These are phyloP conservation scores for Coniochaeta hoffmannii DNA, from an alignment of 2,329 filamentous ascomycete species.

Conservation along the genomic window DNA sequence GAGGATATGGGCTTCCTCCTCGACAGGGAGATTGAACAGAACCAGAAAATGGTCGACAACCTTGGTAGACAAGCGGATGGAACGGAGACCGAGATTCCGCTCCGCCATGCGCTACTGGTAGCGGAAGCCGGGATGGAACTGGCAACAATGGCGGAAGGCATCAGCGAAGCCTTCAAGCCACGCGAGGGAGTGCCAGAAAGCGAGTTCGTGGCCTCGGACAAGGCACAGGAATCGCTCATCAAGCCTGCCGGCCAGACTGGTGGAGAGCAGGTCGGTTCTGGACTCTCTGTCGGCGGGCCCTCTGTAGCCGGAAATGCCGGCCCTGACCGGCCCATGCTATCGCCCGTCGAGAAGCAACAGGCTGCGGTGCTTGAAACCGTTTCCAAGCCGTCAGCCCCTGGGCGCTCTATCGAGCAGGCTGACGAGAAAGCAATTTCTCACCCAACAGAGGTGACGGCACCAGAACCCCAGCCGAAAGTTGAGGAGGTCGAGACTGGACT, in stretches of 20 bases:
- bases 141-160: constrained; percentile 17
- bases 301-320: background rate
- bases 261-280: background rate
- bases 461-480: constrained; percentile 25
- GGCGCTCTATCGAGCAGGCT: constrained; percentile 3
- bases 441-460: constrained; percentile 2
- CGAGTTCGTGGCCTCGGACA: background rate
- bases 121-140: constrained; percentile 42
- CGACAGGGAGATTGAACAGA: constrained; percentile 42
- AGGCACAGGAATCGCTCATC: background rate
- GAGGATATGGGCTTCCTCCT: constrained; percentile 53
- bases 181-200: background rate
- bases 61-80: constrained; percentile 29
- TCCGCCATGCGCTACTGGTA: constrained; percentile 38
- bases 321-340: background rate
- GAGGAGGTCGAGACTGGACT: constrained; percentile 34
- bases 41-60: constrained; percentile 39
- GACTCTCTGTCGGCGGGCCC: background rate
- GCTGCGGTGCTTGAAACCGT: background rate
- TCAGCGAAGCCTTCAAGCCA: background rate
- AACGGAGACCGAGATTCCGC: constrained; percentile 33
- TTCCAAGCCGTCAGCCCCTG: background rate
- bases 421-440: constrained; percentile 11
- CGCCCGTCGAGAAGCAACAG: background rate
- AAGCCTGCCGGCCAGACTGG: background rate